Base-by-base conservation (phyloP, 208 protist genomes). In the Leishmania turanica region DNA sequence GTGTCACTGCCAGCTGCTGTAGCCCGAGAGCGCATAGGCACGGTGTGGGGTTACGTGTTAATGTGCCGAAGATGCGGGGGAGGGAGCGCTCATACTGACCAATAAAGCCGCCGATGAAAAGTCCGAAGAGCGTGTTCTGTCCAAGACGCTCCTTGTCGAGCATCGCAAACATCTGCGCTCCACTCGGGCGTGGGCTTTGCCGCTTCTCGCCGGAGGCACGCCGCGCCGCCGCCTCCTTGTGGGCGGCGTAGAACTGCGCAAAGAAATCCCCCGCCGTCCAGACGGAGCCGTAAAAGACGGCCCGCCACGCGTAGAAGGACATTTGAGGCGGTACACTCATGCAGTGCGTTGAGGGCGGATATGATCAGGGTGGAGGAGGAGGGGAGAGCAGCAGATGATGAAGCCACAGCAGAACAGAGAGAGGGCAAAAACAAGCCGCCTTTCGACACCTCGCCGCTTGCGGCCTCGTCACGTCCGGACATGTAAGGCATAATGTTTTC, bases 1-100 rank as follows among this genome's bases (percentile, higher is more conserved):
- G 94, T 31, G 90, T 96, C 64, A 94, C 70, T 45, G 91, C 77
- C 1, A 96, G 45, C 84, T 97, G 94, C 77, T 95, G 94, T 0
- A 88, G 71, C 9, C 82, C 80, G 7, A 97, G 86, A 0, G 87
- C 85, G n/a, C 81, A 86, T 37, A 95, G 58, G 58, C 86, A 89
- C 45, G 87, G 65, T 15, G 87, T 84, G 60, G 84, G 84, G 13
- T 78, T 79, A 40, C 88, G 60, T 15, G 82, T 60, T 21, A 94
- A 71, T 3, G 37, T 60, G 49, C 92, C 92, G 45, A 92, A 89
- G 17, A 89, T 78, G 5, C 87, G 87, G 4, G 83, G 84, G 0
- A 90, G 66, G 2, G 89, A 31, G 15, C 8, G 68, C 53, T 87
- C 71, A 82, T 84, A 87, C 75, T 83, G 82, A 19, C 79, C 78